Evolutionary conservation across 495 filamentous ascomycete genomes (phyloP).

Genomic region (Chaetomium fimeti): DNA sequence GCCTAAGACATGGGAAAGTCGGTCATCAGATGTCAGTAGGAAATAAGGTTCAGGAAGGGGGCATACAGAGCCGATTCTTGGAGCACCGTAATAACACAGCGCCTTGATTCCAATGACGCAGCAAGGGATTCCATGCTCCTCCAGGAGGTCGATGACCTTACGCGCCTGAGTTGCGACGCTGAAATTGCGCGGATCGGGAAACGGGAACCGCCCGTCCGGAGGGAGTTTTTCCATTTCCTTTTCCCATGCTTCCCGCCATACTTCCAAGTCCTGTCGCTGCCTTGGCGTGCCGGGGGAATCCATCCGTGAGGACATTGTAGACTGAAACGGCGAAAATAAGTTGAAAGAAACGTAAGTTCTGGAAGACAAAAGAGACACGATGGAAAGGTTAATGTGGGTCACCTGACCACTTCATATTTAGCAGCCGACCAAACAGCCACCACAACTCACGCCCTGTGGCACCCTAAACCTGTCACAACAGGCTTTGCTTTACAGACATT

Average conservation of each 20-base stretch:
- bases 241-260: constrained; percentile 7
- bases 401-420: too few species aligned
- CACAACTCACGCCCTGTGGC: too few species aligned
- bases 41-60: not conserved
- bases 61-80: not conserved
- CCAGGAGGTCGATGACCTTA: not conserved
- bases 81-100: constrained; percentile 3
- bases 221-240: not conserved
- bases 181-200: not conserved
- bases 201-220: not conserved
- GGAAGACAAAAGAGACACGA: too few species aligned
- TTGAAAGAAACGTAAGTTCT: too few species aligned
- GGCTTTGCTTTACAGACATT: too few species aligned
- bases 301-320: not conserved
- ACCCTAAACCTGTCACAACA: too few species aligned
- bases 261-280: constrained; percentile 2
- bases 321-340: not conserved
- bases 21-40: too few species aligned
- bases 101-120: constrained; percentile 5
- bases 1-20: not conserved
- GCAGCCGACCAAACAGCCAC: too few species aligned
- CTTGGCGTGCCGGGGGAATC: not conserved
- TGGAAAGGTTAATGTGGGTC: too few species aligned
- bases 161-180: not conserved
- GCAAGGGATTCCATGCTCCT: not conserved